Percentiles rank a stretch among this genome's conserved stretches.
These are phyloP conservation scores for Xylaria castorea DNA, from an alignment of 495 filamentous ascomycete species.

Conservation along the genomic window DNA sequence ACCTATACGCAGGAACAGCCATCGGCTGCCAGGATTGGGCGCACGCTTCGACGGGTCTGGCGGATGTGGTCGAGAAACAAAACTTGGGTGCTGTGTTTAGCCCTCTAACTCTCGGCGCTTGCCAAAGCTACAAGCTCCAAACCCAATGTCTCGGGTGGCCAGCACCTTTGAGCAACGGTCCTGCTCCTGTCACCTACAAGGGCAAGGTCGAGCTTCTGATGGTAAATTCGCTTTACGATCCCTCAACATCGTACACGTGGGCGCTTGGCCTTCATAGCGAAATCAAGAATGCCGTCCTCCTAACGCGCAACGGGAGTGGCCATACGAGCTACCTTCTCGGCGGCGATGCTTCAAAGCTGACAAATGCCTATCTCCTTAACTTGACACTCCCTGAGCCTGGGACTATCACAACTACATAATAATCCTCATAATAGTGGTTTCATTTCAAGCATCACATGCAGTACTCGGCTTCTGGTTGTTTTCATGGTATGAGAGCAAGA, in stretches of 20 bases:
- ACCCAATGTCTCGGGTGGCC: conserved; percentile 50
- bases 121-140: conserved; percentile 40
- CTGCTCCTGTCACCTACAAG: conserved; percentile 33
- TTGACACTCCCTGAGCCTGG: conserved; percentile 39
- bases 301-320: conserved; percentile 47
- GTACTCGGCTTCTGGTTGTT: not conserved
- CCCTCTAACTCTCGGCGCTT: conserved; percentile 38
- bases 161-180: conserved; percentile 41
- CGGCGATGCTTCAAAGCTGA: conserved; percentile 32
- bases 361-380: conserved; percentile 36
- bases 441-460: not conserved
- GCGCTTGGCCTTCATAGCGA: conserved; percentile 40
- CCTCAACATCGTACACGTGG: conserved; percentile 46
- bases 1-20: conserved; percentile 35
- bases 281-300: conserved; percentile 42
- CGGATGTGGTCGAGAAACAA: conserved; percentile 36
- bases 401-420: conserved; percentile 29
- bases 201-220: conserved; percentile 35
- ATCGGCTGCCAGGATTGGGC: conserved; percentile 48
- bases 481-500: not conserved
- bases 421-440: not conserved
- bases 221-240: conserved; percentile 48
- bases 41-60: conserved; percentile 31
- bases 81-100: conserved; percentile 31
- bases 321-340: conserved; percentile 43